These are phyloP conservation scores for Mycena latifolia DNA, from an alignment of 768 basidiomycete species.

Conservation along the genomic window DNA sequence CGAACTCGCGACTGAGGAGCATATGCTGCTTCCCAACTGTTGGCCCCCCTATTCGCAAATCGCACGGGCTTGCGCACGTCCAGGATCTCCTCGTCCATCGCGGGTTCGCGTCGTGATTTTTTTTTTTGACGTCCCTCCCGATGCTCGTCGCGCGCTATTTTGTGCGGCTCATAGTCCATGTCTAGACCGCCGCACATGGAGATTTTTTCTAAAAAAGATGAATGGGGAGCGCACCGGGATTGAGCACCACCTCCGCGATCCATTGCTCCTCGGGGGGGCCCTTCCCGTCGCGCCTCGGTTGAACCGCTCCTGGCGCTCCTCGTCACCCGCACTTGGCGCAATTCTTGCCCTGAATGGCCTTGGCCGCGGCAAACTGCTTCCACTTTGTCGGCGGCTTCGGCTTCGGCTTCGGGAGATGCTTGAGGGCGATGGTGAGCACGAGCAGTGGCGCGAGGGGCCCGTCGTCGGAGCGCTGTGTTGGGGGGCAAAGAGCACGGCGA, in stretches of 20 bases:
- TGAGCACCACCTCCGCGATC: conserved; percentile 90
- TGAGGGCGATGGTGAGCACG: conserved; percentile 78
- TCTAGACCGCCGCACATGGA: conserved; percentile 62
- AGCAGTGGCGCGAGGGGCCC: conserved; percentile 90
- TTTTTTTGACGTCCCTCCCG: conserved; percentile 81
- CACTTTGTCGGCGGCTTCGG: conserved; percentile 95
- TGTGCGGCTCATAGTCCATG: conserved; percentile 83
- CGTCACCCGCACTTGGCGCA: conserved; percentile 90
- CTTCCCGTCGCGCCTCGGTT: conserved; percentile 87
- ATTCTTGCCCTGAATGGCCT: conserved; percentile 88
- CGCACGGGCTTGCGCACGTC: conserved; percentile 93
- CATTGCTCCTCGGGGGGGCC: conserved; percentile 89
- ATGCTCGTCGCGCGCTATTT: conserved; percentile 80
- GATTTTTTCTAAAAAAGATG: neutral
- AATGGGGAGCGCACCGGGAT: conserved; percentile 72
- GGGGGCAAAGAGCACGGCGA: conserved; percentile 87
- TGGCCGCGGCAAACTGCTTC: conserved; percentile 94
- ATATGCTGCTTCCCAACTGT: no score
- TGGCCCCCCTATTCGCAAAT: conserved; percentile 77
- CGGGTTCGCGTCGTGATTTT: conserved; percentile 64
- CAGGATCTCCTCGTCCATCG: conserved; percentile 67
- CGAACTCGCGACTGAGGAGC: no score
- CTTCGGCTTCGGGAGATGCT: conserved; percentile 90
- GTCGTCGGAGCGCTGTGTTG: conserved; percentile 78
- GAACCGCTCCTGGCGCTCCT: conserved; percentile 94